A percentile compares a stretch with the other conserved stretches of the same genome.
Conservation (phyloP, 1,284 basidiomycete genomes). For the Papiliotrema fonsecae region DNA sequence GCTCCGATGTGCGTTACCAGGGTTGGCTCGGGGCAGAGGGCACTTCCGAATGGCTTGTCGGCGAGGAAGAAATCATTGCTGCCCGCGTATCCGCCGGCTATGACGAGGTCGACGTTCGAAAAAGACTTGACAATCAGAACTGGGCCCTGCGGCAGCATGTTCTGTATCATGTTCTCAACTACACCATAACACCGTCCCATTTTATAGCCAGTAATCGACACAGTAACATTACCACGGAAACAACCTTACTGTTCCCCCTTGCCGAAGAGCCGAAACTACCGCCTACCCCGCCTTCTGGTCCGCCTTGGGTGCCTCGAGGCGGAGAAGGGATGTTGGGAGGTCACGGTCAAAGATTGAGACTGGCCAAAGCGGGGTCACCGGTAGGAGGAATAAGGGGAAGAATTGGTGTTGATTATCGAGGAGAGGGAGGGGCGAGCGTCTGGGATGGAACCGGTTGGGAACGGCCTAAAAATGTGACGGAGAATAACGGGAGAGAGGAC, state of each 20-base stretch:
- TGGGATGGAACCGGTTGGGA: constrained; percentile 43
- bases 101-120: constrained; percentile 7
- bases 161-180: constrained; percentile 92
- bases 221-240: constrained; percentile 41
- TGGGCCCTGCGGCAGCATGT: constrained; percentile 74
- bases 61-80: constrained; percentile 18
- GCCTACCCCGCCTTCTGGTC: constrained; percentile 62
- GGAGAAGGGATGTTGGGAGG: constrained; percentile 68
- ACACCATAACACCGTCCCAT: constrained; percentile 54
- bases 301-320: constrained; percentile 79
- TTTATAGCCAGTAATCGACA: constrained; percentile 8
- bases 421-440: constrained; percentile 56
- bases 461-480: background rate
- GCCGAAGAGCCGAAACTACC: constrained; percentile 55
- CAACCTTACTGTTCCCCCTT: constrained; percentile 66
- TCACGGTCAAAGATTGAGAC: constrained; percentile 74
- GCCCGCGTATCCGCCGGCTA: constrained; percentile 17
- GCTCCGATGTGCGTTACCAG: constrained; percentile 3
- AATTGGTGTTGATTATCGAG: constrained; percentile 68
- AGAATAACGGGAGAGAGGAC: constrained; percentile 15
- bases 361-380: constrained; percentile 49
- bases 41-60: constrained; percentile 39
- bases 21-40: constrained; percentile 34
- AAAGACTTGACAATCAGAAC: constrained; percentile 64
- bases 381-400: constrained; percentile 51